Percentiles rank a stretch among this genome's conserved stretches.
Evolutionary conservation across 768 basidiomycete genomes (phyloP).

Genomic region (Podaxis sp.): DNA sequence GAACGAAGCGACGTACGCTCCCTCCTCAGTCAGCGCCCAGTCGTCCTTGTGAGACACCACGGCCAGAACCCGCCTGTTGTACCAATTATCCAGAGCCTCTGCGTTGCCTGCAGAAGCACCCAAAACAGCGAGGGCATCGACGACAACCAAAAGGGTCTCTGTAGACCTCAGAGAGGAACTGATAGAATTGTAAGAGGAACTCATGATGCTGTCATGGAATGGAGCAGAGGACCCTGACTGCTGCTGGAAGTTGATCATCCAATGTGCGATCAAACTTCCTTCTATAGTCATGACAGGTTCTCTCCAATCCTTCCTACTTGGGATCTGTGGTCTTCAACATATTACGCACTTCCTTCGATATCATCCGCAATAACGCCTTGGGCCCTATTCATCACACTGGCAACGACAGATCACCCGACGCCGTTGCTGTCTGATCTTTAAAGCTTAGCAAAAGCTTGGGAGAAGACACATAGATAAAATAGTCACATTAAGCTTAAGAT

Average conservation of each 20-base stretch:
- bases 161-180: constrained; percentile 26
- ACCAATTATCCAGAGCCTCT: constrained; percentile 16
- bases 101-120: constrained; percentile 9
- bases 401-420: not conserved
- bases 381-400: not conserved
- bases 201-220: constrained; percentile 10
- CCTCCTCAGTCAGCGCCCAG: constrained; percentile 43
- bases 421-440: not conserved
- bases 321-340: not conserved
- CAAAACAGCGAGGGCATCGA: constrained; percentile 33
- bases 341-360: too few species aligned
- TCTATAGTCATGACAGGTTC: not conserved
- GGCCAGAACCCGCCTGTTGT: constrained; percentile 37
- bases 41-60: constrained; percentile 45
- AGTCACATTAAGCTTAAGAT: not conserved
- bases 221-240: not conserved
- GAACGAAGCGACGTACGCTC: constrained; percentile 32
- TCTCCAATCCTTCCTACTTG: too few species aligned
- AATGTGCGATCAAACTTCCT: not conserved
- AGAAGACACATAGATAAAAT: not conserved
- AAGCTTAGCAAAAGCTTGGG: not conserved
- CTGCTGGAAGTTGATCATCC: not conserved
- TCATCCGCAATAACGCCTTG: too few species aligned
- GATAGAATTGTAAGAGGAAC: constrained; percentile 17
- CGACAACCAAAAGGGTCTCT: constrained; percentile 39